Percentiles rank a stretch among this genome's conserved stretches.
phyloP scores from a whole-genome alignment of 768 basidiomycete species.

The Phanerodontia chrysosporium region DNA sequence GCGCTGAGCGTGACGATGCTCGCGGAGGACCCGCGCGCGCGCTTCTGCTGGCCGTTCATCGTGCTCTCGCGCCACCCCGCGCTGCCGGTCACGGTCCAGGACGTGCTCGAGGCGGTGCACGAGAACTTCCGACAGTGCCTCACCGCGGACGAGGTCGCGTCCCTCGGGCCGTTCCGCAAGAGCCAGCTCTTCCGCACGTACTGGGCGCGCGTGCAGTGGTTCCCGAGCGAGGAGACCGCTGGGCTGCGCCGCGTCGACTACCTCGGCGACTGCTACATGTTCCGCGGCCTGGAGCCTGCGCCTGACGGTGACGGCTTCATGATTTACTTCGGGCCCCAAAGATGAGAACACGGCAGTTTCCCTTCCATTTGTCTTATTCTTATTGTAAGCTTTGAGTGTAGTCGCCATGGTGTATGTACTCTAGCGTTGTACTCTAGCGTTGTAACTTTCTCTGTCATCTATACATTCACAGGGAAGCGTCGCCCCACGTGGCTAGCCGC shows the following conservation, averaged over 20 bases:
- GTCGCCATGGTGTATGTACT: neutral
- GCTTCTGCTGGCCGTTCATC: conserved; percentile 55
- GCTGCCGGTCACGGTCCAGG: conserved; percentile 35
- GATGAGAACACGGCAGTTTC: neutral
- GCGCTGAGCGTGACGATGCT: conserved; percentile 52
- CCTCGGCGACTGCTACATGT: conserved; percentile 43
- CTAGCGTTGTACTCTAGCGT: neutral
- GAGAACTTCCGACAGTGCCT: conserved; percentile 37
- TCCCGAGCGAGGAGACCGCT: conserved; percentile 17
- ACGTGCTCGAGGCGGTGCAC: conserved; percentile 46
- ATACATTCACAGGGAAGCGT: neutral
- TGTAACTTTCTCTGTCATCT: neutral
- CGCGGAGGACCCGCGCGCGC: conserved; percentile 44
- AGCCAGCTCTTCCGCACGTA: conserved; percentile 16
- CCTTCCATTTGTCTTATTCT: neutral
- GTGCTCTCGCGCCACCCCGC: conserved; percentile 25
- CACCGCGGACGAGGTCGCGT: conserved; percentile 21
- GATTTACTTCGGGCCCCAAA: conserved; percentile 26
- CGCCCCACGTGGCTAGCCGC: neutral
- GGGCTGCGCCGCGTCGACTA: conserved; percentile 41
- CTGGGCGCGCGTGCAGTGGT: conserved; percentile 24
- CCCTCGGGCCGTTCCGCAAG: conserved; percentile 18
- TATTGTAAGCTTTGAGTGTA: neutral
- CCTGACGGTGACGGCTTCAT: conserved; percentile 40
- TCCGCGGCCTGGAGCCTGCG: conserved; percentile 50